Base-by-base conservation (phyloP, 306 rosid species). In the Lagenaria siceraria region DNA sequence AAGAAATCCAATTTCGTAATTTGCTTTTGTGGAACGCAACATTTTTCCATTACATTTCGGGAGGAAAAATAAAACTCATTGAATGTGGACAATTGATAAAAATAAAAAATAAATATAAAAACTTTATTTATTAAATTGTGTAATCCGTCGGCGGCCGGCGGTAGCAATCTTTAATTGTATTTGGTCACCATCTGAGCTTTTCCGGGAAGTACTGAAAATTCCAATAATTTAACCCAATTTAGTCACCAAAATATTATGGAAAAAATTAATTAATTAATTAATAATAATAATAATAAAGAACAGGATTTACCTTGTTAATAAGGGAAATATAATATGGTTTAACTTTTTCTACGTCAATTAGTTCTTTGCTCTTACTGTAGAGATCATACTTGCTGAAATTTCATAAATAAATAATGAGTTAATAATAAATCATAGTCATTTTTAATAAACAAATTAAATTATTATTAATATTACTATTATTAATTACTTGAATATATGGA, bases 361-460 rank as follows among this genome's bases (percentile, higher is more conserved):
- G 77, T 18, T 85, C 92, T 83, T 93, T 91, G 90, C 98, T 89
- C 78, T 91, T 93, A 77, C 96, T 88, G 82, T 91, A 91, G 19
- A 93, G 96, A 75, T 93, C 98, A 83, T 93, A 93, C 62, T 91
- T 91, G 82, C 98, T 93, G 85, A 24, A 17, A 55, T 70, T 69
- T 53, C 25, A 70, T 74, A 24, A 15, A 22, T 51, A 46, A 15
- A 51, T 5, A 51, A 51, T 51, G 5, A 18, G 55, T 51, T 51
- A 6, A 51, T 51, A 51, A 51, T 51, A 21, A 51, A 17, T 51
- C 7, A 49, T 5, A 49, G 54, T 15, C 13, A 49, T 6, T 51
- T 51, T 51, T 1, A 12, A 48, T 1, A 49, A 48, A 13, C 0
- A 42, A 43, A 7, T 1, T 7, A 42, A 42, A 43, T 11, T 43